Evolutionary conservation across 257 asterid genomes (phyloP), one percentile per base, ranked within the genome.

Genomic region (Gynochthodes officinalis): DNA sequence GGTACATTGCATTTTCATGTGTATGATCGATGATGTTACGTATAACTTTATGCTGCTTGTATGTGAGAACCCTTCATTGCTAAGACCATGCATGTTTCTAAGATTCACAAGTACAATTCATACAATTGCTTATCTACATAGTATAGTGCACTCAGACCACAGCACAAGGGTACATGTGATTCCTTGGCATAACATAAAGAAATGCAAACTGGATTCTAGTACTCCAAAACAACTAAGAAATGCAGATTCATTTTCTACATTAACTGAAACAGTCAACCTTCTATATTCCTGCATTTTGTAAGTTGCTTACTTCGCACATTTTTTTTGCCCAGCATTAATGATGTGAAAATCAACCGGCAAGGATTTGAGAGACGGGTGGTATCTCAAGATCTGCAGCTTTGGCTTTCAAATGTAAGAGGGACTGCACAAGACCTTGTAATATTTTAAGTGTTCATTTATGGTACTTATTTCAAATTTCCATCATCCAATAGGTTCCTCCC

Each of bases 361-460:
- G 97, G 98, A 79, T 89, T 88, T 70, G 98, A 94, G 87, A 94
- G 87, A 73, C 87, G 98, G 49, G 98, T 91, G 59, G 97, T 91
- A 68, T 94, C 98, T 54, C 97, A 86, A 81, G 98, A 91, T 86
- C 76, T 94, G 83, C 98, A 94, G 85, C 96, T 94, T 60, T 94
- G 98, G 98, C 96, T 94, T 73, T 89, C 98, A 15, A 94, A 94
- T 77, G 97, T 91, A 82, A 79, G 89, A 74, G n/a, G 43, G 72
- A 67, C 79, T 59, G 18, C 18, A 44, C 40, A 13, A 44, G 9
- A 18, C 73, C 35, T 33, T 28, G n/a, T 62, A 37, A 43, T 14
- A 61, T 46, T 55, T 28, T 59, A 42, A 6, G 30, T 14, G 27
- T 15, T 37, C 15, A 11, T 25, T 25, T 39, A 2, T 3, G 46